Base-by-base conservation (phyloP, 768 basidiomycete genomes). In the Termitomyces sp. region DNA sequence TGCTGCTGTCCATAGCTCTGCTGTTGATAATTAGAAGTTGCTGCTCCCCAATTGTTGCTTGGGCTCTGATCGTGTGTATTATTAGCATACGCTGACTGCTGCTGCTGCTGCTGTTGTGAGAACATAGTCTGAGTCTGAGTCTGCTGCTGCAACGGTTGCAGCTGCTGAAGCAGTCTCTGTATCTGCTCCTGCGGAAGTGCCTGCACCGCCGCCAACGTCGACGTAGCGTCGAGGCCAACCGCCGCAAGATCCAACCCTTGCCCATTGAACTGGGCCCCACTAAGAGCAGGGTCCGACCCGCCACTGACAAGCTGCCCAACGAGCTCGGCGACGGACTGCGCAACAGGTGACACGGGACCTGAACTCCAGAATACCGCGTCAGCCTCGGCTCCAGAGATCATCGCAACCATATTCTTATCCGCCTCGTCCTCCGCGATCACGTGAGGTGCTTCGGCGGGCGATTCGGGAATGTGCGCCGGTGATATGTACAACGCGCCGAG, bases 401-500 rank as follows among this genome's bases (percentile, higher is more conserved):
- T 92, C 47, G 72, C 67, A 65, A 77, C 78, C 62, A 81, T 78
- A 52, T 80, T 77, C 63, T 68, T 76, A 70, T 90, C 88, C 55
- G 83, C 76, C 62, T 90, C 85, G 61, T 88, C 89, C 61, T 89
- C 89, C 46, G 79, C 66, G 58, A 87, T 77, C 61, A 78, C 74
- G 58, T 71, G 68, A 19, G 80, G 67, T 27, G 87, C 84, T 70
- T 92, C 91, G 39, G 81, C 80, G 19, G 91, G 88, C 57, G 85
- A 81, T 48, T 91, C 89, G 43, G 91, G 91, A 63, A 92, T 87
- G 60, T 88, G 87, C 45, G 78, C 76, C 44, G 76, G 68, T 12
- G 78, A 79, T 76, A 88, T 84, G 68, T 94, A 94, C 34, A 89
- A 68, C 42, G 90, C 89, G 25, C 81, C 81, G 21, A 93, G 77